A percentile compares a stretch with the other conserved stretches of the same genome.
Conservation (phyloP, 345 rosid genomes). For the Dipteronia sinensis region DNA sequence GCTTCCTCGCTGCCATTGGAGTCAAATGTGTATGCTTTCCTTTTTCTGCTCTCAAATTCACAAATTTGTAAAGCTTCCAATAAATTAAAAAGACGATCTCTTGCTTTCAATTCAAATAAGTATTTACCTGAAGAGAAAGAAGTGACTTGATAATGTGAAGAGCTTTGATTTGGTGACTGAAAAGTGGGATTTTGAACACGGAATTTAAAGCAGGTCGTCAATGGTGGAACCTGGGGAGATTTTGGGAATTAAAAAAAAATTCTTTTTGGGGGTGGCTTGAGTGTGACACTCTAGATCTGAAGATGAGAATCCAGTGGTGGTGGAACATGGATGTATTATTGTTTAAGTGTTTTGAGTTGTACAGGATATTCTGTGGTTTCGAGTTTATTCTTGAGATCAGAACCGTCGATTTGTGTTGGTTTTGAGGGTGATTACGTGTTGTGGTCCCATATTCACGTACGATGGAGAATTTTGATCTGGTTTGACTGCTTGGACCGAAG, state of each 20-base stretch:
- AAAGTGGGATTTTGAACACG: not conserved
- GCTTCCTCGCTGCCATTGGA: slow-evolving; percentile 46
- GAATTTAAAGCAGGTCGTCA: slow-evolving; percentile 27
- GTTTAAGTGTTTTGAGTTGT: not conserved
- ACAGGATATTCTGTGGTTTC: not conserved
- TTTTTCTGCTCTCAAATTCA: not conserved
- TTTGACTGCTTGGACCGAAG: not conserved
- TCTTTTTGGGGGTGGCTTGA: not conserved
- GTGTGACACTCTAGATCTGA: not conserved
- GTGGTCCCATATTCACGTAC: too few relatives aligned
- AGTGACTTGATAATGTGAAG: not conserved
- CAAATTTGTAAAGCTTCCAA: not conserved
- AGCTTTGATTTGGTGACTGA: not conserved
- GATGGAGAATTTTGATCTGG: not conserved
- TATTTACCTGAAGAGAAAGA: slow-evolving; percentile 6
- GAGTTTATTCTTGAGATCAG: not conserved
- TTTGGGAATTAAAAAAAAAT: not conserved
- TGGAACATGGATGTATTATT: not conserved
- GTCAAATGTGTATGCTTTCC: not conserved
- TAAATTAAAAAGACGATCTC: not conserved
- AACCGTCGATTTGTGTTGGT: not conserved
- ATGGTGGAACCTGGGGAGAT: slow-evolving; percentile 20
- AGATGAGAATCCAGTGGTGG: not conserved
- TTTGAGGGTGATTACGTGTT: not conserved
- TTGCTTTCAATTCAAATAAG: not conserved